Base-by-base conservation (phyloP, 495 filamentous ascomycete species). In the Podospora pseudopauciseta region DNA sequence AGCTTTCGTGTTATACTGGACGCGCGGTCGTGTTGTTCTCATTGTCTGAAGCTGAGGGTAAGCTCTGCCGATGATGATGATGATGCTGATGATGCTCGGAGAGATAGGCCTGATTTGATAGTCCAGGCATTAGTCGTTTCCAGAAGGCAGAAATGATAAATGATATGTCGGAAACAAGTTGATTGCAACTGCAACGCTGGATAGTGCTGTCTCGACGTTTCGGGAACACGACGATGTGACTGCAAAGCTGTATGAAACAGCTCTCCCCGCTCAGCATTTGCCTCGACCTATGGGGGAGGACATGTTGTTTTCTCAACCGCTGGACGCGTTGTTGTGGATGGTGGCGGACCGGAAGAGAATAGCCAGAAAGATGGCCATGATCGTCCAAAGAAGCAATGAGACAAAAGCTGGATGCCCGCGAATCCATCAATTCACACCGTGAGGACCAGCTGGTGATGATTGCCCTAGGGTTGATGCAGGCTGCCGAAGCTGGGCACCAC, bases 351-450 rank as follows among this genome's bases (percentile, higher is more conserved):
- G 53, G 63, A 54, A 58, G 61, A 57, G 27, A 61, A 64, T 69
- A 66, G 34, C 57, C 67, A 30, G 67, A 28, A 61, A 69, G 39
- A 26, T 30, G 49, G 58, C 34, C 27, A 69, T 63, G 67, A 69
- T 69, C 67, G 56, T 62, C 63, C 32, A 20, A 58, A 49, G 39
- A 49, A 49, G 39, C 39, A 49, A 18, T 49, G 39, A 49, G 30
- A 23, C 11, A 5, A 39, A 39, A 39, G 11, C 34, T 4, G 34
- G 34, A 39, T 39, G 34, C 0, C 34, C 39, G 18, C 39, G 39
- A 49, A 49, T 16, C 39, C 39, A 23, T 23, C 23, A 49, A 49
- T 49, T 49, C 39, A 49, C 13, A 49, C 39, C 7, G 39, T 11
- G 7, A 49, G 5, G 39, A 49, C 39, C 7, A 0, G 39, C 39